phyloP scores from a whole-genome alignment of 768 basidiomycete species.

The Favolaschia claudopus region DNA sequence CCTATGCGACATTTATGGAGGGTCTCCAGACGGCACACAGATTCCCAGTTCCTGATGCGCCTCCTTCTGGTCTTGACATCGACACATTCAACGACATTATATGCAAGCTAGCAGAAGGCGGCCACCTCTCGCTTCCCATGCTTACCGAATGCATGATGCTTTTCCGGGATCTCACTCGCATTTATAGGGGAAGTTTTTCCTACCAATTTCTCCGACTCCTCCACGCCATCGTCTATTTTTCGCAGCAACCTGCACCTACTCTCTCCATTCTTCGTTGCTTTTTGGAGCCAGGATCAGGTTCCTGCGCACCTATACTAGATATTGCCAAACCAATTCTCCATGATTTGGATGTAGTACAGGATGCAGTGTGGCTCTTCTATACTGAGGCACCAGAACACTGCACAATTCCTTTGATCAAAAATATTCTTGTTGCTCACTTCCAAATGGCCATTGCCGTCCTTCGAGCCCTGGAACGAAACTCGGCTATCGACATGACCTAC shows the following conservation, averaged over 20 bases:
- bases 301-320: too few relatives aligned
- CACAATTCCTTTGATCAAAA: too few relatives aligned
- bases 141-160: not conserved
- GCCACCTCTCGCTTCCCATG: not conserved
- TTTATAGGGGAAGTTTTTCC: not conserved
- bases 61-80: not conserved
- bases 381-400: too few relatives aligned
- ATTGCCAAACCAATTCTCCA: too few relatives aligned
- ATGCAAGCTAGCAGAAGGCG: not conserved
- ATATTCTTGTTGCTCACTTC: too few relatives aligned
- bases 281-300: too few relatives aligned
- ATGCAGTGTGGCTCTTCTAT: too few relatives aligned
- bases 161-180: not conserved
- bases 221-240: not conserved
- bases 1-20: not conserved
- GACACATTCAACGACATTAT: not conserved
- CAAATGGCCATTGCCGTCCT: too few relatives aligned
- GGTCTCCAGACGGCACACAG: not conserved
- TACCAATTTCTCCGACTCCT: conserved; percentile 1
- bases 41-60: not conserved
- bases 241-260: not conserved
- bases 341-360: too few relatives aligned
- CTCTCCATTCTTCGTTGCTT: too few relatives aligned
- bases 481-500: too few relatives aligned
- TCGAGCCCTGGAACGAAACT: too few relatives aligned